phyloP scores from a whole-genome alignment of 805 yeast genomes.

The Torulaspora maleeae region DNA sequence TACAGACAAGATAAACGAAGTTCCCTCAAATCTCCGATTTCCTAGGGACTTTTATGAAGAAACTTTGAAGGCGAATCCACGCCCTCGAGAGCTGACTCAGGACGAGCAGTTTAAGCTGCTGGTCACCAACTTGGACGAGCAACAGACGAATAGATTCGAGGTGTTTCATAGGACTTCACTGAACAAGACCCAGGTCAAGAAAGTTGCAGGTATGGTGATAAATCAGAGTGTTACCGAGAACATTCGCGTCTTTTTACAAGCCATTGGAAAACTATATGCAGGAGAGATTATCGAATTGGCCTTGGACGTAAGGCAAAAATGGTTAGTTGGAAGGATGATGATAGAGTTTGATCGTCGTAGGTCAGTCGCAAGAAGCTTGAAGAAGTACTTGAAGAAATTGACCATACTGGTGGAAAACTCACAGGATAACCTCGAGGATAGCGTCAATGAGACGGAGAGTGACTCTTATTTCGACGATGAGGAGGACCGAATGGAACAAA shows the following conservation, averaged over 20 bases:
- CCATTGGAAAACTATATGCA: conserved; percentile 82
- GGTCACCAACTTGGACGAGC: conserved; percentile 68
- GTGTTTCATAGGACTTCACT: conserved; percentile 75
- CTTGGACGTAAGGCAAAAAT: conserved; percentile 58
- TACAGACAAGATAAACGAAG: conserved; percentile 19
- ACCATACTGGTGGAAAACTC: conserved; percentile 23
- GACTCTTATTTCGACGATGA: conserved; percentile 34
- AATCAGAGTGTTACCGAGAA: conserved; percentile 78
- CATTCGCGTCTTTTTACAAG: conserved; percentile 75
- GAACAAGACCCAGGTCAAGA: conserved; percentile 70
- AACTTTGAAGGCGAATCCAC: conserved; percentile 10
- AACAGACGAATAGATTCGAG: conserved; percentile 83
- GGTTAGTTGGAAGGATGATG: conserved; percentile 41
- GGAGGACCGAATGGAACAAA: conserved; percentile 20
- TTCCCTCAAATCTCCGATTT: conserved; percentile 27
- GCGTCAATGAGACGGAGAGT: conserved; percentile 30
- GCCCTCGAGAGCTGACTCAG: conserved; percentile 37
- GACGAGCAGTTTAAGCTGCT: conserved; percentile 60
- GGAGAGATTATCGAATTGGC: conserved; percentile 87
- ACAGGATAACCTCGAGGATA: conserved; percentile 17
- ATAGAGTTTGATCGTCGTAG: conserved; percentile 42
- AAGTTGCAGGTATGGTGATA: conserved; percentile 69
- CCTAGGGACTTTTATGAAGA: conserved; percentile 28
- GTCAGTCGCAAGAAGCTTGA: conserved; percentile 32
- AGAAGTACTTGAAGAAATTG: conserved; percentile 37